phyloP scores from a whole-genome alignment of 495 filamentous ascomycete genomes.

The Hypoxylon fuscum region DNA sequence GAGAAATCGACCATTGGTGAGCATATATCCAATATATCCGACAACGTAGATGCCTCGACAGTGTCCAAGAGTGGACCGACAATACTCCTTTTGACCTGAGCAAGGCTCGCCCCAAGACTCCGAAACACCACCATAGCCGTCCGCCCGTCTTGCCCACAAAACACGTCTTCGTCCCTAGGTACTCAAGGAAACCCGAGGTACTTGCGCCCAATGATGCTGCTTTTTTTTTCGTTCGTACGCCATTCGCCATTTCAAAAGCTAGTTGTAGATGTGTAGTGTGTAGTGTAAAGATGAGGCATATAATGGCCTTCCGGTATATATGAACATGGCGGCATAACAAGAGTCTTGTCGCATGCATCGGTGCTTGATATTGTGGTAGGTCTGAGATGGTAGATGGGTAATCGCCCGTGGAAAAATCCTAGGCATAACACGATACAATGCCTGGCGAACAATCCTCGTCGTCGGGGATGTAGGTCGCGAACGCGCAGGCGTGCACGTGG shows the following conservation, averaged over 20 bases:
- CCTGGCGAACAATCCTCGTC: slow-evolving; percentile 20
- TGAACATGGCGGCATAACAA: slow-evolving; percentile 33
- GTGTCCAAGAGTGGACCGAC: slow-evolving; percentile 16
- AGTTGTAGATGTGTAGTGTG: slow-evolving; percentile 45
- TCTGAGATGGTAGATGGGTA: slow-evolving; percentile 2
- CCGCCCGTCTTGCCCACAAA: slow-evolving; percentile 43
- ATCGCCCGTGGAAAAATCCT: too few relatives aligned
- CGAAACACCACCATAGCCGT: slow-evolving; percentile 45
- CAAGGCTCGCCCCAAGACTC: slow-evolving; percentile 42
- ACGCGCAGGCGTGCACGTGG: slow-evolving; percentile 21
- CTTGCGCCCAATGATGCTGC: slow-evolving; percentile 49
- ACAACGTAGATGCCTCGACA: slow-evolving; percentile 22
- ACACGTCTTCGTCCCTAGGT: slow-evolving; percentile 41
- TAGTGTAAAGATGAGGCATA: slow-evolving; percentile 37
- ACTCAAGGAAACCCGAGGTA: slow-evolving; percentile 40
- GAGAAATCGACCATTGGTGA: slow-evolving; percentile 27
- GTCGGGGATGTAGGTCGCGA: slow-evolving; percentile 16
- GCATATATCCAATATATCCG: slow-evolving; percentile 28
- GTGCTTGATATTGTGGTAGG: slow-evolving; percentile 18
- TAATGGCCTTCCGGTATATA: slow-evolving; percentile 33
- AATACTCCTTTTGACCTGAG: slow-evolving; percentile 25
- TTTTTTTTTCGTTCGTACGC: slow-evolving; percentile 51
- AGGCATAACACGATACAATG: slow-evolving; percentile 14
- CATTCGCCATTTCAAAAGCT: slow-evolving; percentile 47
- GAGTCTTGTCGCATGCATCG: slow-evolving; percentile 23